Conservation (phyloP, 164 flowering plant species). For the Pachysandra terminalis region DNA sequence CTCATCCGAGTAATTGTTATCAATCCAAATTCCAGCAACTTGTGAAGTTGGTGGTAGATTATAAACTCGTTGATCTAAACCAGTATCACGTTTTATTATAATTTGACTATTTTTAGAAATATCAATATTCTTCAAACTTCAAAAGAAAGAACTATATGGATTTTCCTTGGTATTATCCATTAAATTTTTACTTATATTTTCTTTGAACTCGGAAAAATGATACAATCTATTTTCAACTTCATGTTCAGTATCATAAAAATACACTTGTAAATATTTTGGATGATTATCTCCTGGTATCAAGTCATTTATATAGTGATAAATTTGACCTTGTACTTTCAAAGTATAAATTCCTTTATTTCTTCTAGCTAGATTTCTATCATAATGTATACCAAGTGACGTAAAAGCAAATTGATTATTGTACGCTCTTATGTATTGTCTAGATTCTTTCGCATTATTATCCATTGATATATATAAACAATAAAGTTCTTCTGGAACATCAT, state of each 20-base stretch:
- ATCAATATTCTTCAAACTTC: no score
- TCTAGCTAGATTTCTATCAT: not conserved
- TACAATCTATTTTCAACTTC: slow-evolving; percentile 6
- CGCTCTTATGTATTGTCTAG: not conserved
- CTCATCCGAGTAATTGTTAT: not conserved
- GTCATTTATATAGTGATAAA: slow-evolving; percentile 5
- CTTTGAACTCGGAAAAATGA: no score
- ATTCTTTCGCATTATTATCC: no score
- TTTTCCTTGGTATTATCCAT: not conserved
- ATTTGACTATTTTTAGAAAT: not conserved
- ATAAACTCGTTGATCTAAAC: not conserved
- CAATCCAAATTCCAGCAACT: not conserved
- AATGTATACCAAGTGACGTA: slow-evolving; percentile 1
- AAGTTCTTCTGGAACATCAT: no score
- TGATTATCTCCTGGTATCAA: not conserved
- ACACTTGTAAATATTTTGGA: not conserved
- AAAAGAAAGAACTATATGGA: no score
- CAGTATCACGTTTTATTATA: not conserved
- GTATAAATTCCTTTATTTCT: slow-evolving; percentile 8
- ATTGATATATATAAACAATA: no score
- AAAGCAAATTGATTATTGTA: slow-evolving; percentile 4
- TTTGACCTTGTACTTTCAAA: not conserved
- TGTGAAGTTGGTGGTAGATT: not conserved
- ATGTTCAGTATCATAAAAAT: slow-evolving; percentile 7
- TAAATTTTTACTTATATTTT: no score